Percentiles rank a stretch among this genome's conserved stretches.
Conservation (phyloP, 257 asterid genomes). For the Vinca minor region DNA sequence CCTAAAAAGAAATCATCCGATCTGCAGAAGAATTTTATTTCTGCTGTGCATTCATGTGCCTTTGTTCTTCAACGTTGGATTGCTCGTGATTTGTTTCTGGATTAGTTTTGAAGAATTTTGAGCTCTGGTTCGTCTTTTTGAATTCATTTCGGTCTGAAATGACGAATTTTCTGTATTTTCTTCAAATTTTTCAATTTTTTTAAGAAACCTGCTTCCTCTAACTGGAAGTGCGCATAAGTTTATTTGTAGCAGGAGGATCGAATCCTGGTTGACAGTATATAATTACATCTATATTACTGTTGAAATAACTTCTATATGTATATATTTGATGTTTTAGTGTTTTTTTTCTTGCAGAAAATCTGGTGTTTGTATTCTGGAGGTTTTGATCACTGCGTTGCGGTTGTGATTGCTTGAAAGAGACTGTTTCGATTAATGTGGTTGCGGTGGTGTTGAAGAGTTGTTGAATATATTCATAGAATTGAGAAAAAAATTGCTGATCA, state of each 20-base stretch:
- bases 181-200: no score
- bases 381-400: neutral
- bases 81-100: neutral
- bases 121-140: no score
- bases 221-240: no score
- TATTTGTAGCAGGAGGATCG: no score
- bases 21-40: neutral
- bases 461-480: constrained; percentile 12
- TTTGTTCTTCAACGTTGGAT: neutral
- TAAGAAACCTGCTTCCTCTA: no score
- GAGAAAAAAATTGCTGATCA: neutral
- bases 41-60: neutral
- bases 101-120: neutral
- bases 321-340: no score
- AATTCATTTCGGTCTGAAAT: no score
- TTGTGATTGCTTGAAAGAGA: neutral
- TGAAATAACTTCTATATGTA: no score
- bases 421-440: neutral
- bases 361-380: neutral
- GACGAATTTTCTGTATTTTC: no score
- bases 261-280: no score
- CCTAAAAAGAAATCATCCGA: neutral
- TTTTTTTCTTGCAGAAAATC: neutral
- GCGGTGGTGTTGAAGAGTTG: neutral
- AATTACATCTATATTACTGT: no score